These are phyloP conservation scores for Dryadomyces sulphureus DNA, from an alignment of 2,329 filamentous ascomycete genomes.

Conservation along the genomic window DNA sequence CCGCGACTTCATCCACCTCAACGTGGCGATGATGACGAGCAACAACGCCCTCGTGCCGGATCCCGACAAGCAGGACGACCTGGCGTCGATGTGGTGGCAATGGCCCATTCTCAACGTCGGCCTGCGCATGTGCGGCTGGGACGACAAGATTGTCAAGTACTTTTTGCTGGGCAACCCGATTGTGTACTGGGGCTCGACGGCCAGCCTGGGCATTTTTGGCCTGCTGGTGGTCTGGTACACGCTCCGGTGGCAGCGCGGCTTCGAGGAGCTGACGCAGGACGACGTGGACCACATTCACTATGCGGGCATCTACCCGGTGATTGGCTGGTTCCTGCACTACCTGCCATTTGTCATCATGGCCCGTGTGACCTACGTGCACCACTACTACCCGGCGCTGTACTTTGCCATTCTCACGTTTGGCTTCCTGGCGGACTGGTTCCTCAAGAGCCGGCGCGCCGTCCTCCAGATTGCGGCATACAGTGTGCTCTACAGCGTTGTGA, in stretches of 20 bases:
- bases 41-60: constrained; percentile 97
- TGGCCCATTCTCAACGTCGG: constrained; percentile 94
- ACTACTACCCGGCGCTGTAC: constrained; percentile 97
- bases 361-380: constrained; percentile 96
- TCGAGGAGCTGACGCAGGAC: constrained; percentile 58
- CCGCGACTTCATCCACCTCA: constrained; percentile 93
- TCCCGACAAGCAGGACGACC: constrained; percentile 96
- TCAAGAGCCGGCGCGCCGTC: constrained; percentile 48
- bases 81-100: constrained; percentile 95
- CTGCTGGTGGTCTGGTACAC: constrained; percentile 70
- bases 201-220: constrained; percentile 57
- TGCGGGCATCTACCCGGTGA: constrained; percentile 74
- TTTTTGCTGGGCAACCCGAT: constrained; percentile 94
- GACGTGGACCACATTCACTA: constrained; percentile 96
- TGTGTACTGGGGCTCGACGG: constrained; percentile 89
- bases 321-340: constrained; percentile 95
- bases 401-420: constrained; percentile 85
- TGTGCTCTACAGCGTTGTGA: constrained; percentile 55
- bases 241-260: constrained; percentile 91
- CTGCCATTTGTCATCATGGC: constrained; percentile 95
- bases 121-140: constrained; percentile 97
- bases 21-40: constrained; percentile 99
- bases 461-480: constrained; percentile 58
- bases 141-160: constrained; percentile 90
- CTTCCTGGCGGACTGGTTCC: constrained; percentile 76